A percentile compares a stretch with the other conserved stretches of the same genome.
phyloP scores from a whole-genome alignment of 169 alveolate species.

The Eimeria falciformis region DNA sequence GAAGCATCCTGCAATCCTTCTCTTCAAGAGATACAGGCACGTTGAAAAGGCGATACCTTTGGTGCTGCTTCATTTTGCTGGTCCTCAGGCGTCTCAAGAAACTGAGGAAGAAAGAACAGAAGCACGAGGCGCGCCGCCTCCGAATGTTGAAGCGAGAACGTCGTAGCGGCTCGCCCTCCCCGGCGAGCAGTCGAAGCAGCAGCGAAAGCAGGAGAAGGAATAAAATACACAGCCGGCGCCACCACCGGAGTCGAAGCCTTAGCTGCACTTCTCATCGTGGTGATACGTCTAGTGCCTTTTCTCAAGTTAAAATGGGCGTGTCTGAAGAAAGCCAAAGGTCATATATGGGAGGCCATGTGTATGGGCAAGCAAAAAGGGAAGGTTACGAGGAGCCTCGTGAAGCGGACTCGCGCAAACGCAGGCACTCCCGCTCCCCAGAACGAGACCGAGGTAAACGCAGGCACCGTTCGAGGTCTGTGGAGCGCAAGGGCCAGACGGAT shows the following conservation, averaged over 20 bases:
- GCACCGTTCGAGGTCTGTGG: background rate
- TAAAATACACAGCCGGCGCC: conserved; percentile 2
- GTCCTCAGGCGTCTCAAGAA: conserved; percentile 31
- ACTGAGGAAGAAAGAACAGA: conserved; percentile 48
- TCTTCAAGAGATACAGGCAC: too few relatives aligned
- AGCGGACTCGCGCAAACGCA: background rate
- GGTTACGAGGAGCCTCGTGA: background rate
- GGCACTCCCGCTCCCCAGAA: conserved; percentile 16
- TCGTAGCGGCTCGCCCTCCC: conserved; percentile 23
- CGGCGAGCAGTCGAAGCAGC: conserved; percentile 10
- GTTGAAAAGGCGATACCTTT: background rate
- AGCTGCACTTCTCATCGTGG: background rate
- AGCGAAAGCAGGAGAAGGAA: background rate
- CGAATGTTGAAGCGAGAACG: conserved; percentile 37
- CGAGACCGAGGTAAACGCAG: background rate
- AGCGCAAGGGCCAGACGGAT: background rate
- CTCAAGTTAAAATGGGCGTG: background rate
- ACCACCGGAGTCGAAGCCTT: background rate
- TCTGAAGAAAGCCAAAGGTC: background rate
- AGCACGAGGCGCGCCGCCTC: conserved; percentile 34
- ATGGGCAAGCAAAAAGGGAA: background rate
- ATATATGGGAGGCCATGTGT: background rate
- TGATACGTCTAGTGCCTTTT: background rate
- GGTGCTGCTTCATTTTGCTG: background rate
- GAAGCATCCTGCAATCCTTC: background rate